Percentiles rank a stretch among this genome's conserved stretches.
These are phyloP conservation scores for Cucumis hystrix DNA, from an alignment of 306 rosid genomes.

Conservation along the genomic window DNA sequence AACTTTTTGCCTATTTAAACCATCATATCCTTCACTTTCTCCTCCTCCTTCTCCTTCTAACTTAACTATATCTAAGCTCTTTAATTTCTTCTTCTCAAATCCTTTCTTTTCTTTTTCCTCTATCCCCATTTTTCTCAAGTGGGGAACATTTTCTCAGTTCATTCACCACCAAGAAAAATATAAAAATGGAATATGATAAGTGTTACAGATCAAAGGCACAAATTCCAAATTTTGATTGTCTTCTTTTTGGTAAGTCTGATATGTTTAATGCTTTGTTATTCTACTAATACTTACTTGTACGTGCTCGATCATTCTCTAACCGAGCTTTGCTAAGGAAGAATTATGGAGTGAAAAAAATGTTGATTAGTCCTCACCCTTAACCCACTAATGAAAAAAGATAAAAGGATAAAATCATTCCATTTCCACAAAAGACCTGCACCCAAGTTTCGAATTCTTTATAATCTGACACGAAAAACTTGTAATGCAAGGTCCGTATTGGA, in stretches of 20 bases:
- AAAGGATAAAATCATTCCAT: too few species aligned
- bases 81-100: conserved; percentile 1
- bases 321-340: too few species aligned
- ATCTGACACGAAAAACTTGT: too few species aligned
- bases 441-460: too few species aligned
- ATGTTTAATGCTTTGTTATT: too few species aligned
- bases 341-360: too few species aligned
- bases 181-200: conserved; percentile 57
- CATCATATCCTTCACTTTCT: conserved; percentile 12
- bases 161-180: background rate
- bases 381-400: too few species aligned
- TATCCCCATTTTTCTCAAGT: background rate
- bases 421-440: too few species aligned
- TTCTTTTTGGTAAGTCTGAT: conserved; percentile 49
- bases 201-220: conserved; percentile 34
- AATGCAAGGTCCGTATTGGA: too few species aligned
- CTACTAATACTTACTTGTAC: too few species aligned
- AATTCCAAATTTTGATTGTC: conserved; percentile 70
- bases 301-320: too few species aligned
- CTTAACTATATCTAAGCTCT: conserved; percentile 1
- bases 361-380: too few species aligned
- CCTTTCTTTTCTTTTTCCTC: conserved; percentile 14
- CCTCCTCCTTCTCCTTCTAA: conserved; percentile 41
- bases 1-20: conserved; percentile 40
- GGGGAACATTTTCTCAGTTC: conserved; percentile 5